Percentiles rank a stretch among this genome's conserved stretches.
Evolutionary conservation across 805 yeast species (phyloP).

Genomic region (Cyberlindnera japonica): DNA sequence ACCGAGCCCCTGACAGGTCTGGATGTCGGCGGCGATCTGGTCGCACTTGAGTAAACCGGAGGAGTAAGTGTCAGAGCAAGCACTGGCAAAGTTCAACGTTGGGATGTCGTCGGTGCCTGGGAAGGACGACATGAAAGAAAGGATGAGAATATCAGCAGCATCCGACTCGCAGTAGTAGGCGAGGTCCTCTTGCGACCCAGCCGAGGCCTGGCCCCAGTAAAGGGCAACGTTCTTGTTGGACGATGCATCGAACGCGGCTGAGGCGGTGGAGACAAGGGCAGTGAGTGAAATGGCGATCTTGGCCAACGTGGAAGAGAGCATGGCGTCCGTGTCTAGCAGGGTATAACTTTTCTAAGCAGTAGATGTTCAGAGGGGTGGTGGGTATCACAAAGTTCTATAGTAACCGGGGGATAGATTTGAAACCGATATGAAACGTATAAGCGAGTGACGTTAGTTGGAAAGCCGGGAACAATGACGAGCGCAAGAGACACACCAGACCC

Average conservation of each 20-base stretch:
- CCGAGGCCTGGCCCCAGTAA: conserved; percentile 88
- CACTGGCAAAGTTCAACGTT: conserved; percentile 55
- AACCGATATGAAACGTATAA: no score
- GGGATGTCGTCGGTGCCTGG: conserved; percentile 24
- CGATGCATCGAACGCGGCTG: conserved; percentile 32
- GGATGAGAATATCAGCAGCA: conserved; percentile 64
- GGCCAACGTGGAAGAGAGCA: conserved; percentile 8
- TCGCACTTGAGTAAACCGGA: conserved; percentile 44
- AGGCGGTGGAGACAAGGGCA: conserved; percentile 6
- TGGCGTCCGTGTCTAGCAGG: no score
- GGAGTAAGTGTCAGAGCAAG: conserved; percentile 38
- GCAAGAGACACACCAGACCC: no score
- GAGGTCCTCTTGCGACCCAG: conserved; percentile 47
- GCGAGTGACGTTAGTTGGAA: no score
- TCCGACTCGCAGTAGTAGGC: conserved; percentile 62
- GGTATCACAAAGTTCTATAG: no score
- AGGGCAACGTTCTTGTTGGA: conserved; percentile 62
- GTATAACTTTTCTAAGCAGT: not conserved
- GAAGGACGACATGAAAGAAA: conserved; percentile 68
- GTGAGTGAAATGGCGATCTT: conserved; percentile 10
- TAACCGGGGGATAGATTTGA: no score
- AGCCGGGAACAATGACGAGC: no score
- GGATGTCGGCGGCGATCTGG: conserved; percentile 65
- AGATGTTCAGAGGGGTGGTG: not conserved
- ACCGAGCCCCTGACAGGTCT: conserved; percentile 76